Base-by-base conservation (phyloP, 805 yeast genomes). In the Pichia scutulata region DNA sequence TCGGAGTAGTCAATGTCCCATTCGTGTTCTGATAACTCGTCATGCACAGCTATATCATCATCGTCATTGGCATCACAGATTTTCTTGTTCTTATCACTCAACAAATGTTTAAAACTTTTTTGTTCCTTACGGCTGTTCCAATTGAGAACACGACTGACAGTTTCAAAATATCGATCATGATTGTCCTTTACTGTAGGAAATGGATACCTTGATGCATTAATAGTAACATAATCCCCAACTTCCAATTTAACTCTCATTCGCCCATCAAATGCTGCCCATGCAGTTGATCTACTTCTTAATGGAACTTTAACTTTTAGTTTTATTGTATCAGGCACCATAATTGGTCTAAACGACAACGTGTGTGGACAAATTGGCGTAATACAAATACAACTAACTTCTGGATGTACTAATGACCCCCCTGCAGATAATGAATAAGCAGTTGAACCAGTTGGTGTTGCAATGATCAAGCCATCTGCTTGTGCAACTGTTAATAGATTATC, bases 191-290 rank as follows among this genome's bases (percentile, higher is more conserved):
- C 93, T 1, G 97, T 89, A 6, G 99, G 99, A 72, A 93, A 93
- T 22, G 97, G 95, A 68, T 78, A 92, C 26, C 89, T 87, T 43
- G 93, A 82, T 0, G 97, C 97, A 39, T 81, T 80, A 16, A 93
- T 78, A 0, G 89, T 80, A 33, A 93, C 86, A 59, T 87, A 89
- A 64, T 89, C 93, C 9, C 98, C 97, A 50, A 80, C 81, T 33
- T 71, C 67, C 44, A 93, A 69, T 64, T 93, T 96, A 4, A 89
- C 84, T 41, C 98, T 72, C 22, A 82, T 81, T 57, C 93, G 82
- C 13, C 99, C 99, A 67, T 93, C 99, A 64, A 93, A 93, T 1
- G 97, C 84, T 1, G 95, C 95, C 95, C 96, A 93, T 0, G 98
- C 97, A 0, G 96, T 87, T 6, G 93, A 81, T 47, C 99, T 71